Conservation (phyloP, 768 basidiomycete genomes). For the Boletus edulis region DNA sequence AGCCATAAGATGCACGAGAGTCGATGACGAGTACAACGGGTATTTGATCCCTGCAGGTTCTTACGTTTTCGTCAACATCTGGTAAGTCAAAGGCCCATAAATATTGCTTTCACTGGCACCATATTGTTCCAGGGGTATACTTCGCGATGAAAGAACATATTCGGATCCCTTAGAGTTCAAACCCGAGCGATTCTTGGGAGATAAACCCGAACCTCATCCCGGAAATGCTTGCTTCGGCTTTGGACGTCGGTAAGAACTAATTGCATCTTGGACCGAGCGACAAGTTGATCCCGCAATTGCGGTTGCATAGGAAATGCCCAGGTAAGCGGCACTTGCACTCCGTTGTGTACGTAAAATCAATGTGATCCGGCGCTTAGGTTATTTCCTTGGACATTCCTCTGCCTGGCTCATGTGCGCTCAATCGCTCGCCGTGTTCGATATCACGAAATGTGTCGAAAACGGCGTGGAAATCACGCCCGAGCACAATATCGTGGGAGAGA, state of each 20-base stretch:
- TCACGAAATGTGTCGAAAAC: constrained; percentile 40
- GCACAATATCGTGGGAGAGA: constrained; percentile 28
- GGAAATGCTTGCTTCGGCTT: constrained; percentile 16
- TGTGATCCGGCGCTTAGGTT: constrained; percentile 11
- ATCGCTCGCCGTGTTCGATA: constrained; percentile 44
- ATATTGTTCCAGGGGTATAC: constrained; percentile 11
- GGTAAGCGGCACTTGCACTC: background rate
- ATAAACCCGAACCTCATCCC: constrained; percentile 16
- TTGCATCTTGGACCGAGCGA: background rate
- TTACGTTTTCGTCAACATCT: constrained; percentile 19
- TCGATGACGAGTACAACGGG: constrained; percentile 18
- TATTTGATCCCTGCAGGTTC: constrained; percentile 24
- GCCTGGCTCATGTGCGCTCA: constrained; percentile 29
- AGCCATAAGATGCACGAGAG: constrained; percentile 11
- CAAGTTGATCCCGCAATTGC: background rate
- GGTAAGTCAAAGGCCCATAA: background rate
- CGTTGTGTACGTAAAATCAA: too few species aligned
- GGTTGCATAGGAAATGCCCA: constrained; percentile 7
- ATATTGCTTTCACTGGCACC: background rate
- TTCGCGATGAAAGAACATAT: constrained; percentile 16
- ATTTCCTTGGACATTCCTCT: constrained; percentile 24
- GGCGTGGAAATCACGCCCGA: constrained; percentile 44
- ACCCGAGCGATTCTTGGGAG: constrained; percentile 24
- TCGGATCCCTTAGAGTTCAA: constrained; percentile 18
- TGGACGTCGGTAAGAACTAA: constrained; percentile 11